phyloP scores from a whole-genome alignment of 129 eudicot genomes.

The Tanacetum coccineum region DNA sequence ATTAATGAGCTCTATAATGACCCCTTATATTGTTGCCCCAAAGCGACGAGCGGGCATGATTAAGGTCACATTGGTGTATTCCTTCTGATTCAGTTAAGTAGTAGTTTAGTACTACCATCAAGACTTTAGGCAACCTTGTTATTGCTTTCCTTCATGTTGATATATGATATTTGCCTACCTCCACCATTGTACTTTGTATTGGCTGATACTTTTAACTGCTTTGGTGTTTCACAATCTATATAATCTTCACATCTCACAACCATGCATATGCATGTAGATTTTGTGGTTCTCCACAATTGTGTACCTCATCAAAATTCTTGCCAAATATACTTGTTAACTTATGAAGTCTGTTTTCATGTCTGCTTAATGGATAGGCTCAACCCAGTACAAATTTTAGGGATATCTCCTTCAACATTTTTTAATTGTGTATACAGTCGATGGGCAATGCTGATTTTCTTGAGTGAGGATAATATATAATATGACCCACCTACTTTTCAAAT shows the following conservation, averaged over 20 bases:
- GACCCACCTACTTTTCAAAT: no score
- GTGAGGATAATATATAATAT: neutral
- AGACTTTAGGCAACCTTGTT: no score
- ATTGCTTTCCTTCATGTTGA: neutral
- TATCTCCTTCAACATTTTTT: neutral
- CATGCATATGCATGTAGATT: neutral
- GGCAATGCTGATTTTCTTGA: neutral
- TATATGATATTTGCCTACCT: slow-evolving; percentile 9
- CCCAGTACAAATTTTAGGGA: neutral
- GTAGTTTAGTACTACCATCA: no score
- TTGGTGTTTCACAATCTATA: neutral
- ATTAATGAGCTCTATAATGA: neutral
- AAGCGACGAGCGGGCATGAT: neutral
- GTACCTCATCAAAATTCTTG: neutral
- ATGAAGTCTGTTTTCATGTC: neutral
- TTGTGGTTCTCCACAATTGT: neutral
- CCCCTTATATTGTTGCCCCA: neutral
- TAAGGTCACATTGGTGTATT: neutral
- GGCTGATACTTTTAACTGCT: neutral
- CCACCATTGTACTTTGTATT: neutral
- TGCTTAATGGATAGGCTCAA: neutral
- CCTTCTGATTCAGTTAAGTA: no score
- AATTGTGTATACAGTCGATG: neutral
- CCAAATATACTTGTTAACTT: neutral
- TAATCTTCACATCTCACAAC: neutral